Evolutionary conservation across 139 green algal species (phyloP).

Genomic region (Marvania coccoides): DNA sequence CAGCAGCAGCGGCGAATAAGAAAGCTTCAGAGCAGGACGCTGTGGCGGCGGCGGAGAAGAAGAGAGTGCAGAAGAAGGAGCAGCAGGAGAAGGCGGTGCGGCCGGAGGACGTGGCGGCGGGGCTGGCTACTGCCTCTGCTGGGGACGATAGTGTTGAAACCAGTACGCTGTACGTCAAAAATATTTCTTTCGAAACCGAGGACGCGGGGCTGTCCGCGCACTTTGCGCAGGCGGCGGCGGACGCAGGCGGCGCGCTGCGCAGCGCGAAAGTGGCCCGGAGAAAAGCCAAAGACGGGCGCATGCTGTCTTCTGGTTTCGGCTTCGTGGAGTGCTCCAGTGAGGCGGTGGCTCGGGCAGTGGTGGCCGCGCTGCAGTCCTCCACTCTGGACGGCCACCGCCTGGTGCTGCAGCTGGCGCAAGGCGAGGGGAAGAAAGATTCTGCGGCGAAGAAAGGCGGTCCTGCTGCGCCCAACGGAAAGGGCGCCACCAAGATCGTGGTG

Average conservation of each 20-base stretch:
- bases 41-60: neutral
- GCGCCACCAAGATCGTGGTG: slow-evolving; percentile 81
- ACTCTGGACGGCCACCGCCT: slow-evolving; percentile 89
- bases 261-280: slow-evolving; percentile 42
- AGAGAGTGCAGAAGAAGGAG: neutral
- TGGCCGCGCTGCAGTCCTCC: slow-evolving; percentile 67
- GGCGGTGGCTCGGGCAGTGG: slow-evolving; percentile 47
- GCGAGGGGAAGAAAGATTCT: neutral
- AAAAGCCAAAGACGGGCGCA: slow-evolving; percentile 45
- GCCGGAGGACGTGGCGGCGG: slow-evolving; percentile 6
- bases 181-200: slow-evolving; percentile 82
- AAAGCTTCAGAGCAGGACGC: neutral
- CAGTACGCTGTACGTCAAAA: slow-evolving; percentile 89
- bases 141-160: slow-evolving; percentile 21
- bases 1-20: slow-evolving; percentile 6
- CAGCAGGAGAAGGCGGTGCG: neutral
- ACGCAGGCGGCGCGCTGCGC: slow-evolving; percentile 45
- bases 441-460: neutral
- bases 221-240: slow-evolving; percentile 60
- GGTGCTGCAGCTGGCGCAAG: slow-evolving; percentile 61
- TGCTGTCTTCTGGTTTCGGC: slow-evolving; percentile 72
- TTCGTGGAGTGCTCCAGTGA: slow-evolving; percentile 82
- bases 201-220: slow-evolving; percentile 54
- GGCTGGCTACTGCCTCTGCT: neutral
- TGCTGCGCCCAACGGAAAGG: slow-evolving; percentile 2